Conservation (phyloP, 148 eudicot species). For the Talinum fruticosum region DNA sequence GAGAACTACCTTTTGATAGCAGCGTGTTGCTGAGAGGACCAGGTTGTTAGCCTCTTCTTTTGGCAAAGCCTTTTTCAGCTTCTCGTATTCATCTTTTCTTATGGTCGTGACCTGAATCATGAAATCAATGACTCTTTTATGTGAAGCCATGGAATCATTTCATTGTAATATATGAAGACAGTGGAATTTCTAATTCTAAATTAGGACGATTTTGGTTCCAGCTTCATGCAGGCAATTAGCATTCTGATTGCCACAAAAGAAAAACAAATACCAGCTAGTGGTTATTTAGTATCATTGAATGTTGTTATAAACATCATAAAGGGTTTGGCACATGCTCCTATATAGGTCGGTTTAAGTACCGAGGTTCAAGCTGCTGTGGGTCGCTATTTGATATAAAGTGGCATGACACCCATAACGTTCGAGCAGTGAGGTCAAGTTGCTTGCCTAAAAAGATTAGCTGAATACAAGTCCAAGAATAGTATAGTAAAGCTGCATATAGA, state of each 20-base stretch:
- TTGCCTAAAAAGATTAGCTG: not conserved
- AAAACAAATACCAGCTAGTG: no score
- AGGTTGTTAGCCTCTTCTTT: slow-evolving; percentile 34
- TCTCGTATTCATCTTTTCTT: slow-evolving; percentile 40
- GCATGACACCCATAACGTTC: no score
- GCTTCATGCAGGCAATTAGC: not conserved
- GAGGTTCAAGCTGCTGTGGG: no score
- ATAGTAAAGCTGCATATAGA: not conserved
- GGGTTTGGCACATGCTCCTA: no score
- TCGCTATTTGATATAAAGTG: no score
- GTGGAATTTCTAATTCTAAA: not conserved
- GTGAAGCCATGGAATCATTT: not conserved
- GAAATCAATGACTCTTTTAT: not conserved
- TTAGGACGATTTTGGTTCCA: not conserved
- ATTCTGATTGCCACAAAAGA: no score
- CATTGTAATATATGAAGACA: not conserved
- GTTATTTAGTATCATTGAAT: no score
- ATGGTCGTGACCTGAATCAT: slow-evolving; percentile 39
- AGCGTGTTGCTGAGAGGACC: slow-evolving; percentile 30
- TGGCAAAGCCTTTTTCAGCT: slow-evolving; percentile 31
- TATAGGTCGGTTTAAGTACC: no score
- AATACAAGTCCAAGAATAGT: not conserved
- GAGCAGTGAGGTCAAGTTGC: not conserved
- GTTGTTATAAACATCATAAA: no score
- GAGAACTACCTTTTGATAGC: slow-evolving; percentile 13